These are phyloP conservation scores for Gnomoniopsis sp. DNA, from an alignment of 2,329 filamentous ascomycete genomes.

Conservation along the genomic window DNA sequence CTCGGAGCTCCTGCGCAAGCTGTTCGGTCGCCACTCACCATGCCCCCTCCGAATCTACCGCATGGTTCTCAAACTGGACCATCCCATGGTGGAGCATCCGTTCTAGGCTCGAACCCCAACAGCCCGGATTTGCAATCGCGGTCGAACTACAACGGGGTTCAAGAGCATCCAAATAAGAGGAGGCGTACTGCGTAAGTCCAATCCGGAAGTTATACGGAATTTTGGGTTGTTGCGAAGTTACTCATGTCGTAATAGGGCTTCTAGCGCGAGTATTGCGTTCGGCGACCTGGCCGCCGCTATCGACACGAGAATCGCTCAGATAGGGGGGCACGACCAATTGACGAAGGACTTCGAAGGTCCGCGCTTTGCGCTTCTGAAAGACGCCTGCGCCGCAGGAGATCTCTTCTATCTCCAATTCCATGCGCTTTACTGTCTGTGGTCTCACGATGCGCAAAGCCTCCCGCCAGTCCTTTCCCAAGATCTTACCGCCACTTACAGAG, in stretches of 20 bases:
- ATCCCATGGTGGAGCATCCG: not conserved
- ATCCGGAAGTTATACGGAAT: not conserved
- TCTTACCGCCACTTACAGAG: slow-evolving; percentile 26
- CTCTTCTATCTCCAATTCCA: slow-evolving; percentile 63
- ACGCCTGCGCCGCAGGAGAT: slow-evolving; percentile 56
- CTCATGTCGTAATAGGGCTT: not conserved
- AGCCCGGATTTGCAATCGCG: not conserved
- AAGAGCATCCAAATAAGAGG: slow-evolving; percentile 10
- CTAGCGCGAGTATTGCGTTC: not conserved
- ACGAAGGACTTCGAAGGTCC: slow-evolving; percentile 36
- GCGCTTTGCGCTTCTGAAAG: slow-evolving; percentile 51
- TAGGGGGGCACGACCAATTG: slow-evolving; percentile 10
- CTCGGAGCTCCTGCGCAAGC: not conserved
- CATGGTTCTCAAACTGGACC: not conserved
- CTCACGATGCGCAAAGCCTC: slow-evolving; percentile 24
- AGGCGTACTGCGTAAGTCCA: slow-evolving; percentile 11
- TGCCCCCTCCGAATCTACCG: slow-evolving; percentile 8
- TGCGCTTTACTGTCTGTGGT: slow-evolving; percentile 61
- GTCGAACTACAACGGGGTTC: not conserved
- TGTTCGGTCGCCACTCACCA: not conserved
- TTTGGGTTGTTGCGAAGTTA: slow-evolving; percentile 14
- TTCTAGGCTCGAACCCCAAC: not conserved
- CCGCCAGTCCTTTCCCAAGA: not conserved
- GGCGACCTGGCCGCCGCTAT: not conserved
- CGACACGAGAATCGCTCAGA: not conserved